Evolutionary conservation across 495 filamentous ascomycete species (phyloP).

Genomic region (Podospora appendiculata): DNA sequence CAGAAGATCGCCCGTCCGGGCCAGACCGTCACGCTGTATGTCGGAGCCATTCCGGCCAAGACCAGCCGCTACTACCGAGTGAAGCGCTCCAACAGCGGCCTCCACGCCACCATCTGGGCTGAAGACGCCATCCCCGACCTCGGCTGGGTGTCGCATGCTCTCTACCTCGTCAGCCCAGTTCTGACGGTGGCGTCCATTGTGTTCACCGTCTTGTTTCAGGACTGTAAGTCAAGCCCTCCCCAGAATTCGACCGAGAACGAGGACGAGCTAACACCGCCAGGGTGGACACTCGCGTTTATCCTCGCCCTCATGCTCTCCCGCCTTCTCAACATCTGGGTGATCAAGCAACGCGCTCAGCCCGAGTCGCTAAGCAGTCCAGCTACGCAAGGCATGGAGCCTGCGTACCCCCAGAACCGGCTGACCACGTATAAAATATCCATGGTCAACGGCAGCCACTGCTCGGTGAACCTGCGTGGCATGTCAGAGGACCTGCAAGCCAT

Average conservation of each 20-base stretch:
- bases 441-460: conserved; percentile 12
- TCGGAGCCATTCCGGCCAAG: conserved; percentile 20
- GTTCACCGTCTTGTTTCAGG: conserved; percentile 33
- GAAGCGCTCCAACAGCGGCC: conserved; percentile 10
- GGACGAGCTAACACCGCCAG: conserved; percentile 3
- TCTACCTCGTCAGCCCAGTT: conserved; percentile 37
- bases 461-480: conserved; percentile 41
- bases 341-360: conserved; percentile 36
- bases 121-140: conserved; percentile 20
- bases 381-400: too few species aligned
- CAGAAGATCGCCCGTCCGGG: conserved; percentile 37
- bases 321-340: conserved; percentile 46
- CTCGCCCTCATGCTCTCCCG: conserved; percentile 42
- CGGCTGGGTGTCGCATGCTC: conserved; percentile 31
- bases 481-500: conserved; percentile 51
- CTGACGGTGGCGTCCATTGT: conserved; percentile 34
- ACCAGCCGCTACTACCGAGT: conserved; percentile 9
- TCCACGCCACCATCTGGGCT: conserved; percentile 23
- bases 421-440: conserved; percentile 28
- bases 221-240: conserved; percentile 25
- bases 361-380: too few species aligned
- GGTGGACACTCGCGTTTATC: conserved; percentile 42
- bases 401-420: conserved; percentile 5
- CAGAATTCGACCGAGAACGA: neutral
- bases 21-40: conserved; percentile 38